A percentile compares a stretch with the other conserved stretches of the same genome.
phyloP scores from a whole-genome alignment of 2,329 filamentous ascomycete species.

The Malbranchea zuffiana region DNA sequence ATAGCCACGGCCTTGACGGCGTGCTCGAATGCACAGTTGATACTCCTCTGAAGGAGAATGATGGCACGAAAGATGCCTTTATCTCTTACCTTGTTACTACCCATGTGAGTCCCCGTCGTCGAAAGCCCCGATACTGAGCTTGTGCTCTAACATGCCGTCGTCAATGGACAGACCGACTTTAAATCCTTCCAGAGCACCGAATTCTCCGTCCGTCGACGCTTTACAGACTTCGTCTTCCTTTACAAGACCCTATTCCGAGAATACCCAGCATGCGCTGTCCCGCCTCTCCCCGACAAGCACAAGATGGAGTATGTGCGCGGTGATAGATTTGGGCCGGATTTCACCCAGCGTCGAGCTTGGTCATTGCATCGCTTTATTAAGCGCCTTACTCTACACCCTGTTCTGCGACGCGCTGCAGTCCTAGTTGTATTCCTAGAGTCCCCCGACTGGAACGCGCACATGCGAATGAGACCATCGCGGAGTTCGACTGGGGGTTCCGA shows the following conservation, averaged over 20 bases:
- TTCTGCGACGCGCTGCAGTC: constrained; percentile 70
- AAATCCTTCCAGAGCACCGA: constrained; percentile 76
- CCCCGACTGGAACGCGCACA: constrained; percentile 90
- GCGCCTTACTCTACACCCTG: constrained; percentile 76
- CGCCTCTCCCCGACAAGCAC: constrained; percentile 93
- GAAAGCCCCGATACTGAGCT: constrained; percentile 10
- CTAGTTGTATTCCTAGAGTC: constrained; percentile 86
- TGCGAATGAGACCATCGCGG: constrained; percentile 65
- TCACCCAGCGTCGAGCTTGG: constrained; percentile 76
- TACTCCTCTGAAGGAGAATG: constrained; percentile 83
- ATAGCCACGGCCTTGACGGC: constrained; percentile 59
- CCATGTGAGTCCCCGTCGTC: constrained; percentile 49
- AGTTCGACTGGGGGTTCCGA: constrained; percentile 41
- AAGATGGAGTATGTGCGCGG: constrained; percentile 98
- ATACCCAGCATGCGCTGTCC: constrained; percentile 84
- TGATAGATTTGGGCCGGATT: constrained; percentile 87
- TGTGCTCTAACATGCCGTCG: constrained; percentile 3
- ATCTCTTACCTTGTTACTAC: constrained; percentile 93
- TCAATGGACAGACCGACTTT: constrained; percentile 66
- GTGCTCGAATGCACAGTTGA: constrained; percentile 73
- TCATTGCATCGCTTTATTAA: constrained; percentile 85
- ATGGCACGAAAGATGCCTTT: constrained; percentile 92
- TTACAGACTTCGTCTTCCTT: constrained; percentile 95
- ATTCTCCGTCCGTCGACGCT: constrained; percentile 74
- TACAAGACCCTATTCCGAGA: constrained; percentile 82